Evolutionary conservation across 345 rosid species (phyloP).

Genomic region (Bruguiera sexangula): DNA sequence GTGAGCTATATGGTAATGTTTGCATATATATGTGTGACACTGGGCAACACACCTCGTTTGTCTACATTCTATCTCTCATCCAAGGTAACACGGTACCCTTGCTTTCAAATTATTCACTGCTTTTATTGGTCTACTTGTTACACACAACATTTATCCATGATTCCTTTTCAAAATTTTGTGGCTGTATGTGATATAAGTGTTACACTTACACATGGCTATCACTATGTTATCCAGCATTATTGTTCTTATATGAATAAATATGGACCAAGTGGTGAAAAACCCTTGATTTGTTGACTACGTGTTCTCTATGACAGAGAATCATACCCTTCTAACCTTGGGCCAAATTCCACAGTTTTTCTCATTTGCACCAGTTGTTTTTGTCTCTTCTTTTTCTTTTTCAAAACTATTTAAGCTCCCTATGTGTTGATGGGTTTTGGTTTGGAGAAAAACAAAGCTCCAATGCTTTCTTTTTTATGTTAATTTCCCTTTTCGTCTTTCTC

Average conservation of each 20-base stretch:
- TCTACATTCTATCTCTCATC: slow-evolving; percentile 76
- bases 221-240: no score
- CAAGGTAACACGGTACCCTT: slow-evolving; percentile 50
- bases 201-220: no score
- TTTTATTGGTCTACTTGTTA: background rate
- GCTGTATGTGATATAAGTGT: no score
- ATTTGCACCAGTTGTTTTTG: no score
- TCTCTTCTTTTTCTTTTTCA: no score
- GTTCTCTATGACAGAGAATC: background rate
- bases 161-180: no score
- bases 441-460: no score
- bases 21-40: slow-evolving; percentile 82
- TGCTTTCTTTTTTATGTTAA: background rate
- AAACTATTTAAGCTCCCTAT: no score
- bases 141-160: background rate
- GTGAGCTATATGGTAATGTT: slow-evolving; percentile 98
- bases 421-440: no score
- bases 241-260: no score
- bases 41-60: slow-evolving; percentile 67
- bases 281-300: background rate
- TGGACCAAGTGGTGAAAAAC: background rate
- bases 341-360: no score
- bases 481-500: background rate
- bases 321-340: background rate
- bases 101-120: background rate